Evolutionary conservation across 2,329 filamentous ascomycete species (phyloP).

Genomic region (Monosporascus sp.): DNA sequence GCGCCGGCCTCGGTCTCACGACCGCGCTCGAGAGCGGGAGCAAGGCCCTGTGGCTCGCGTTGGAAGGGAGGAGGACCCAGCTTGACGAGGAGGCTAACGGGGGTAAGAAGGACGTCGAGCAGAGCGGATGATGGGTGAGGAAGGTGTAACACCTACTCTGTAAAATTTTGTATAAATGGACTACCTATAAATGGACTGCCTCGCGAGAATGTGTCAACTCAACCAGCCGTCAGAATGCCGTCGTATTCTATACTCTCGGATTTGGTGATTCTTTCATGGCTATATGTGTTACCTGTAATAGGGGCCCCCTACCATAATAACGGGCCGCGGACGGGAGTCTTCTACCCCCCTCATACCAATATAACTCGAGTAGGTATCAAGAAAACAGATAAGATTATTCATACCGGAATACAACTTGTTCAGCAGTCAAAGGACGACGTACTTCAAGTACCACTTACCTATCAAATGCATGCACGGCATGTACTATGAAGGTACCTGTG

Average conservation of each 20-base stretch:
- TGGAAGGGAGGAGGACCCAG: slow-evolving; percentile 76
- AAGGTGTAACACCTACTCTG: slow-evolving; percentile 4
- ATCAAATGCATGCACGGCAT: neutral
- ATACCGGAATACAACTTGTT: too few species aligned
- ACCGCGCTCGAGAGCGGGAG: slow-evolving; percentile 72
- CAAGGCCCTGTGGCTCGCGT: slow-evolving; percentile 78
- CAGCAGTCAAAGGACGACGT: too few species aligned
- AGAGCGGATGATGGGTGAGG: slow-evolving; percentile 20
- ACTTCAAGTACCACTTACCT: too few species aligned
- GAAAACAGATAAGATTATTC: too few species aligned
- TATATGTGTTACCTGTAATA: neutral
- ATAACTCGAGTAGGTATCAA: too few species aligned
- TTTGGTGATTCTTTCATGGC: neutral
- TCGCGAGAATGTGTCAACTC: too few species aligned
- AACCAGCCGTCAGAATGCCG: too few species aligned
- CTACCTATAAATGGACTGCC: neutral
- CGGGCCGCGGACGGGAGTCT: too few species aligned
- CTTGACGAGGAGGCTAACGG: slow-evolving; percentile 64
- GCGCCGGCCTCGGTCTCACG: slow-evolving; percentile 71
- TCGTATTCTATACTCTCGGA: too few species aligned
- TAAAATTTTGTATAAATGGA: slow-evolving; percentile 7
- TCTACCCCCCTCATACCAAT: too few species aligned
- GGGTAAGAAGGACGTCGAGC: slow-evolving; percentile 22
- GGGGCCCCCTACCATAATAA: too few species aligned
- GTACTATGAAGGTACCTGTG: neutral